phyloP scores from a whole-genome alignment of 73 alveolate genomes.

The Blepharisma stoltei region DNA sequence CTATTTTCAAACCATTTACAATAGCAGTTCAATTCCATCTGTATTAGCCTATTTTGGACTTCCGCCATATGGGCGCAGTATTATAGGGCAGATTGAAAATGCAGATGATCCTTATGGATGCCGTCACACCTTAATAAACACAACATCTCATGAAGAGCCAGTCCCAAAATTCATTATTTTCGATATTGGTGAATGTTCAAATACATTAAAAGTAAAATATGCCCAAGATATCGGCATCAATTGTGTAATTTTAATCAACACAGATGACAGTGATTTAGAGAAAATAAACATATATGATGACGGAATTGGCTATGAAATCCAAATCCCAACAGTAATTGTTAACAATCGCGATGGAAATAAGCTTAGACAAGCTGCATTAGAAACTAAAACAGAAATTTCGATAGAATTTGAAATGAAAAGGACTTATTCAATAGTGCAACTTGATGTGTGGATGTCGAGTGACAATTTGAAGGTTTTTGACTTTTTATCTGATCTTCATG shows the following conservation, averaged over 20 bases:
- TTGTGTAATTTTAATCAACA: slow-evolving; percentile 54
- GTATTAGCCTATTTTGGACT: slow-evolving; percentile 11
- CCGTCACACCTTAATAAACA: background rate
- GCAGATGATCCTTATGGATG: background rate
- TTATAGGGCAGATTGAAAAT: slow-evolving; percentile 1
- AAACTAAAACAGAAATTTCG: slow-evolving; percentile 16
- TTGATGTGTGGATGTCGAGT: slow-evolving; percentile 51
- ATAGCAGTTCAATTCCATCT: background rate
- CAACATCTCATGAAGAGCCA: slow-evolving; percentile 30
- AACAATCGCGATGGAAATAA: slow-evolving; percentile 49
- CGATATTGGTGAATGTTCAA: slow-evolving; percentile 66
- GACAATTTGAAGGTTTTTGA: slow-evolving; percentile 12
- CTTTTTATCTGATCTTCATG: slow-evolving; percentile 40
- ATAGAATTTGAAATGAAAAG: slow-evolving; percentile 32
- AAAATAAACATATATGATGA: slow-evolving; percentile 54
- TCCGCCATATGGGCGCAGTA: slow-evolving; percentile 30
- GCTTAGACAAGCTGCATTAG: slow-evolving; percentile 27
- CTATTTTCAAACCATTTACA: too few species aligned
- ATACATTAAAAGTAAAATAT: slow-evolving; percentile 59
- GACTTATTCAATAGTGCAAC: slow-evolving; percentile 56
- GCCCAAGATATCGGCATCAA: slow-evolving; percentile 70
- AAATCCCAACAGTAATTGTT: slow-evolving; percentile 63
- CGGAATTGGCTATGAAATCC: slow-evolving; percentile 10
- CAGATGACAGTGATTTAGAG: slow-evolving; percentile 48
- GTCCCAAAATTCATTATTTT: slow-evolving; percentile 46